Base-by-base conservation (phyloP, 805 yeast genomes). In the Metschnikowia hibisci region DNA sequence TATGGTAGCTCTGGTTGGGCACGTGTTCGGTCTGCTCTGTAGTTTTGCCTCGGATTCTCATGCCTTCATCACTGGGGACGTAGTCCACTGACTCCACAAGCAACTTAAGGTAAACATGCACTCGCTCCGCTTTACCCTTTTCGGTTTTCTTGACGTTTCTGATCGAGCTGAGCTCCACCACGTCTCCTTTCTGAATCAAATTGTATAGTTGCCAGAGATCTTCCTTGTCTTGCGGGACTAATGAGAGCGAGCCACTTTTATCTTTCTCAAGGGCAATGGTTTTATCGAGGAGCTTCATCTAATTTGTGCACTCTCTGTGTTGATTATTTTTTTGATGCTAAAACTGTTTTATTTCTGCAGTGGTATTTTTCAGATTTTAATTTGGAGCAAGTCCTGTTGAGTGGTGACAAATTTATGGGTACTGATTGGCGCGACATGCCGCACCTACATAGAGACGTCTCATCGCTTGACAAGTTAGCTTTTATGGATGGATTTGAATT, bases 181-280 rank as follows among this genome's bases (percentile, higher is more conserved):
- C 82, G 64, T 93, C 98, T 15, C 83, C 85, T 43, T 78, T 77
- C 39, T 81, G 82, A 3, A 93, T 72, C 20, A 93, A 67, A 57
- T 91, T 93, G 68, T 88, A 88, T 4, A 87, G 58, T 20, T 85
- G 81, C 88, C 96, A 93, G 47, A 93, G 70, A 61, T 91, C 99
- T 54, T 91, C 97, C 37, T 84, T 79, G 55, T 93, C 98, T 56
- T 90, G 85, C 0, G 97, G 90, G 3, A 80, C 67, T 15, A 91
- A 61, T 0, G 85, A 73, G 15, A 87, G 71, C 2, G 74, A 64
- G 5, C 91, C 95, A 44, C 83, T 74, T 39, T 74, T 68, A 50
- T 82, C 87, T 50, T 76, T 80, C 26, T 52, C 57, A 7, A 54
- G 52, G 12, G 53, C 55, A 8, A 53, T 50, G 15, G 55, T 52